Evolutionary conservation across 495 filamentous ascomycete species (phyloP), one percentile per base, ranked within the genome.

Genomic region (Darksidea phi): DNA sequence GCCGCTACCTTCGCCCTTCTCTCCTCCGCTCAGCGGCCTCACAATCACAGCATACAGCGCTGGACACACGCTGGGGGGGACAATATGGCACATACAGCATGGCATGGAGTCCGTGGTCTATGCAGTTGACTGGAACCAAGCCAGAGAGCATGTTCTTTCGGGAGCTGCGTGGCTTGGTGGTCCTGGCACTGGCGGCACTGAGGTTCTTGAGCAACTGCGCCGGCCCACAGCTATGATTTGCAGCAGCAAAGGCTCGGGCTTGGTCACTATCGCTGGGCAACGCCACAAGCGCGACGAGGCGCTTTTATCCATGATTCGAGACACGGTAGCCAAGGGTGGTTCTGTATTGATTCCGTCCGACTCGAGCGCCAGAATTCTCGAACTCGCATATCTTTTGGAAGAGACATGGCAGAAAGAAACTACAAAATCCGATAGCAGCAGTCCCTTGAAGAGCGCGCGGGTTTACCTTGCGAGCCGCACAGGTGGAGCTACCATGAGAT

Each of bases 11-110:
- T 94, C 91, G 12, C 86, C 90, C 0, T 94, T 90, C 71, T 94
- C 91, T 2, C 90, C 91, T 17, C 88, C 91, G 3, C 76, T 96
- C 15, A 88, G 91, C 61, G 91, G 91, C n/a, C 84, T 99, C 17
- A 96, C 90, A 1, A 88, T 99, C 53, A 97, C 94, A 6, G 94
- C 94, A 1, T 97, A 97, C 76, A 94, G 91, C 77, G 91, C 94
- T 25, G 95, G 94, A 28, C 93, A 96, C 71, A 96, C 92, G 0
- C 83, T 97, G 0, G 94, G 94, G 67, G 94, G 94, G 59, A 96
- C 94, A 24, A 96, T 99, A 74, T 99, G 94, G 94, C 93, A 97
- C 70, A 91, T 99, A 62, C 94, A 96, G 58, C 91, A 97, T 78
- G 91, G 91, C 0, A 81, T 97, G 71, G 94, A 99, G 71, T 95